Evolutionary conservation across 805 yeast species (phyloP).

Genomic region (Candida fluviatilis): DNA sequence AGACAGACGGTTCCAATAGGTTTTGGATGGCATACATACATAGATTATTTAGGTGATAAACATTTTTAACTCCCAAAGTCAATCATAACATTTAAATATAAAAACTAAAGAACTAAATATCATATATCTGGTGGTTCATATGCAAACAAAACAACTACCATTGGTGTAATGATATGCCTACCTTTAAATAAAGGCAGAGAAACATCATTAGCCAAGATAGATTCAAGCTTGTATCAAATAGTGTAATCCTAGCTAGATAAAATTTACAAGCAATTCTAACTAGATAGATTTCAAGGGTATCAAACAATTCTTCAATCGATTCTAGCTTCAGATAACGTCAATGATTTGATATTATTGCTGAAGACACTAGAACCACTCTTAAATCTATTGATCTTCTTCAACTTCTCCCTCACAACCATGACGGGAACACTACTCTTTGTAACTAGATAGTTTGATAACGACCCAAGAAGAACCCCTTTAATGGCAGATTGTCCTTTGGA

Average conservation of each 20-base stretch:
- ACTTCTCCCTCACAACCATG: slow-evolving; percentile 72
- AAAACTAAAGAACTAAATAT: background rate
- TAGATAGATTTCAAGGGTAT: too few species aligned
- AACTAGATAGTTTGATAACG: slow-evolving; percentile 67
- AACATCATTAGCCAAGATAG: too few species aligned
- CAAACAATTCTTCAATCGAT: slow-evolving; percentile 38
- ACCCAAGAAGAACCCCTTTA: slow-evolving; percentile 70
- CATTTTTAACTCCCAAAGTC: background rate
- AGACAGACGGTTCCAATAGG: background rate
- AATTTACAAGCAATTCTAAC: too few species aligned
- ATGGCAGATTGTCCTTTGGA: slow-evolving; percentile 70
- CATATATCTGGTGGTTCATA: background rate
- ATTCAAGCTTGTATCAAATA: too few species aligned
- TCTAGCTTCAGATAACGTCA: slow-evolving; percentile 46
- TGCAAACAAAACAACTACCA: background rate
- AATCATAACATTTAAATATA: background rate
- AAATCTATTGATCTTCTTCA: slow-evolving; percentile 63
- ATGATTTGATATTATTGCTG: slow-evolving; percentile 52
- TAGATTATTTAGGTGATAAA: background rate
- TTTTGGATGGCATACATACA: background rate
- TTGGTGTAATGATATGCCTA: too few species aligned
- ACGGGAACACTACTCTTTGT: slow-evolving; percentile 72
- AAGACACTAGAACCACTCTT: slow-evolving; percentile 45
- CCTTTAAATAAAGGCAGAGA: too few species aligned
- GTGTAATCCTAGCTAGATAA: too few species aligned